Evolutionary conservation across 2,329 filamentous ascomycete species (phyloP), one percentile per base, ranked within the genome.

Genomic region (Colletotrichum sp.): DNA sequence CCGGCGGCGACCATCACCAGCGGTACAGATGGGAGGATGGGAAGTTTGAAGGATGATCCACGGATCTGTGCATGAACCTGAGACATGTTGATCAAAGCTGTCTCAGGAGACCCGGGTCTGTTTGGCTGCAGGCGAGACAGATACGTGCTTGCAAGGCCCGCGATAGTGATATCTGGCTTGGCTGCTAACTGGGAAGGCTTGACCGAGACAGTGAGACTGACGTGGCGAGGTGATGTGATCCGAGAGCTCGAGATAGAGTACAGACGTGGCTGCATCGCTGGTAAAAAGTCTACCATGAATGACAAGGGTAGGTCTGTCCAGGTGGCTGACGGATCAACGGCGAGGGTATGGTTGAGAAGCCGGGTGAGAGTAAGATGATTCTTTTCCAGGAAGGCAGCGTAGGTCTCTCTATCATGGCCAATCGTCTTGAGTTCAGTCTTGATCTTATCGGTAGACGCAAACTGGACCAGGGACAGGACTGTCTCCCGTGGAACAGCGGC

Each of bases 1-100:
- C 89, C 89, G 0, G 88, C 85, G 0, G 82, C 88, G 10, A 91
- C 82, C 87, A 91, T 89, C 66, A 92, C 83, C 12, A 92, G 80
- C 0, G 89, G 90, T 0, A 82, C 86, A 6, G 82, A 83, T 8
- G 83, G 79, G 0, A 83, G 80, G 13, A 83, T 79, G 0, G 88
- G 88, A 4, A 89, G 83, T 66, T 87, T 87, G 82, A 89, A 89
- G 52, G 84, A 85, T 1, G 85, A 86, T 36, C 32, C 32, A 1
- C 60, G 32, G 32, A 64, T 39, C 30, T 64, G 60, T 16, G 32
- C 60, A 34, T 64, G 3, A 28, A 64, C 60, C 18, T 22, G 8
- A 25, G 32, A 25, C 16, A 27, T 43, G 30, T 64, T 25, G 13
- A 15, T n/a, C 6, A 22, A 18, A 36, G n/a, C 16, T 64, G 8